Evolutionary conservation across 2,329 filamentous ascomycete genomes (phyloP).

Genomic region (Diaporthe ilicicola): DNA sequence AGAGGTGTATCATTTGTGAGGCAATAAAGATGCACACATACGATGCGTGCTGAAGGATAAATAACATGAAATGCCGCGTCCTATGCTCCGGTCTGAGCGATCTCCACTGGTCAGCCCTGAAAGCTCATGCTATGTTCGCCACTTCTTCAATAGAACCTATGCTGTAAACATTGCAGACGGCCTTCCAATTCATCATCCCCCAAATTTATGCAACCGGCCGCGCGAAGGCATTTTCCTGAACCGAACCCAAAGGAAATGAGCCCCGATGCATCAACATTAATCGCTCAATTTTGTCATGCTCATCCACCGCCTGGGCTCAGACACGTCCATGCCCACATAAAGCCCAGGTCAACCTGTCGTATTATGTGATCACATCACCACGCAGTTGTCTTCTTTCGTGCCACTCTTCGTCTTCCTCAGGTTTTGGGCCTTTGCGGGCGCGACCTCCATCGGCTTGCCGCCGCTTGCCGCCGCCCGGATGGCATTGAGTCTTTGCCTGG

Average conservation of each 20-base stretch:
- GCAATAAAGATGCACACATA: constrained; percentile 10
- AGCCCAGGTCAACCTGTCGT: not conserved
- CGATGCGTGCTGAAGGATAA: constrained; percentile 28
- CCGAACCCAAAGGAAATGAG: constrained; percentile 20
- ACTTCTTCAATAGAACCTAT: constrained; percentile 18
- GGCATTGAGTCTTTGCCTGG: constrained; percentile 84
- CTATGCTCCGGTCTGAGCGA: constrained; percentile 9
- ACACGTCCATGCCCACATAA: not conserved
- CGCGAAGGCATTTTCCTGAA: constrained; percentile 24
- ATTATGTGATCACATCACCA: constrained; percentile 60
- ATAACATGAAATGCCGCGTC: constrained; percentile 23
- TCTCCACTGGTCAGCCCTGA: constrained; percentile 1
- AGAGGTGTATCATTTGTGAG: constrained; percentile 3
- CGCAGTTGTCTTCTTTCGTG: constrained; percentile 61
- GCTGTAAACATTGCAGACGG: constrained; percentile 30
- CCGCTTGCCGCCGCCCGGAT: constrained; percentile 83
- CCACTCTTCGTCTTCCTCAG: constrained; percentile 60
- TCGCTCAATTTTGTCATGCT: constrained; percentile 4
- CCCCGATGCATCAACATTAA: constrained; percentile 13
- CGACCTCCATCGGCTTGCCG: constrained; percentile 65
- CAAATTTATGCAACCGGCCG: constrained; percentile 32
- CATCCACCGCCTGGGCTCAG: constrained; percentile 3
- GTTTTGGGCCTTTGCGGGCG: constrained; percentile 52
- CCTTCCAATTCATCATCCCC: constrained; percentile 10
- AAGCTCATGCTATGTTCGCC: constrained; percentile 24